Evolutionary conservation across 345 rosid species (phyloP), one percentile per base, ranked within the genome.

Genomic region (Lepidium aucheri): DNA sequence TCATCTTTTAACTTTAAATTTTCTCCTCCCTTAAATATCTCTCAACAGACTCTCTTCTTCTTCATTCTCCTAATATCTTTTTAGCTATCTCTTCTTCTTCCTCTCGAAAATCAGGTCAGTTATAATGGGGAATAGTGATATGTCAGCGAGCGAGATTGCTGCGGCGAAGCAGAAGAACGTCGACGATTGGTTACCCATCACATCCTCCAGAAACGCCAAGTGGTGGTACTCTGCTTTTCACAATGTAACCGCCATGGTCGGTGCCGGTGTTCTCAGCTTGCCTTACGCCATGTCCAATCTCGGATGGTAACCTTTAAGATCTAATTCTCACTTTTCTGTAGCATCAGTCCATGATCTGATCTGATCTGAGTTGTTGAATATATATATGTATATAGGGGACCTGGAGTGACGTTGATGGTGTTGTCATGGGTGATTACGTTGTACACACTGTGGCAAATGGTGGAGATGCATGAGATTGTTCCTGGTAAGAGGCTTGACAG

Each of bases 401-500:
- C 95, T 17, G 95, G 86, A 32, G 65, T 75, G 15, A 69, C 70
- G 0, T 34, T 82, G 6, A 32, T 87, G 86, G 13, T 75, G 5
- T 7, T 85, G 65, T 90, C 91, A 62, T 90, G 94, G 97, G 7
- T 83, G 8, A 83, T 90, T n/a, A 87, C 91, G 2, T 51, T 90
- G 0, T 87, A 87, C 47, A 87, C 97, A 2, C 38, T 85, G 22
- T 87, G 95, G 91, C 91, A 87, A 73, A 90, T 87, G 90, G 88
- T 90, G 76, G 84, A 90, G 75, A 84, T 90, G 97, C 97, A 90
- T 12, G 94, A 90, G 79, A 80, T 77, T 40, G 85, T 82, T 24
- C 85, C 84, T 0, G 88, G 95, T 9, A 85, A 80, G 79, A 79
- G 91, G 47, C 79, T 90, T 17, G 95, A 90, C 24, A 73, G 91